Base-by-base conservation (phyloP, 2,329 filamentous ascomycete species). In the Fusarium albosuccineum region DNA sequence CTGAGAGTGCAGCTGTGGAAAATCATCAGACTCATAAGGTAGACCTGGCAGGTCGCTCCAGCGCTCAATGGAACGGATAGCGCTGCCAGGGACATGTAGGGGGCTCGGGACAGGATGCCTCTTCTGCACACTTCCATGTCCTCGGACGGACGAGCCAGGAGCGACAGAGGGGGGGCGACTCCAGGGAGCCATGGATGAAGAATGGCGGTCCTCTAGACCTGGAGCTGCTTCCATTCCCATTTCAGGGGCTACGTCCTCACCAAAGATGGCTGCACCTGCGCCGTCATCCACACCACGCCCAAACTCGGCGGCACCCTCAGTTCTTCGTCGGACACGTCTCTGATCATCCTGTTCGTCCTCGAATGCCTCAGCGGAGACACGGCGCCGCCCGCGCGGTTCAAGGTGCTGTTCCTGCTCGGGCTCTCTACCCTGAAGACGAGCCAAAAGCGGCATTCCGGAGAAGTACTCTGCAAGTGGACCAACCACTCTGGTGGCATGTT, bases 181-280 rank as follows among this genome's bases (percentile, higher is more conserved):
- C 86, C 86, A 87, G 5, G 85, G 85, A 73, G 83, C 78, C 57
- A 85, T 75, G 14, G 82, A 82, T 3, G 82, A 85, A 1, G 83
- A 85, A 45, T 86, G 86, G 54, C 90, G 86, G 60, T 97, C 91
- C 5, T 88, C 87, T 54, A 96, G 84, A 8, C 87, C 86, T 1
- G 87, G 84, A 1, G 83, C 86, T 1, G 87, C 91, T 41, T 92
- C 87, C 78, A 92, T 88, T 17, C 90, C 92, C 26, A 92, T 77
- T 76, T 97, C 93, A 17, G 91, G 78, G 48, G 80, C 76, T 1
- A 77, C 76, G 16, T 83, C 78, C 17, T 82, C 76, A n/a, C 77
- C 78, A 7, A 80, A 69, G 2, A 78, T 72, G 9, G 76, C 46
- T 4, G 73, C 66, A 0, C 75, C 76, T 36, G 50, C 16, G 6